These are phyloP conservation scores for Ogataea corticis DNA, from an alignment of 805 yeast species.

Conservation along the genomic window DNA sequence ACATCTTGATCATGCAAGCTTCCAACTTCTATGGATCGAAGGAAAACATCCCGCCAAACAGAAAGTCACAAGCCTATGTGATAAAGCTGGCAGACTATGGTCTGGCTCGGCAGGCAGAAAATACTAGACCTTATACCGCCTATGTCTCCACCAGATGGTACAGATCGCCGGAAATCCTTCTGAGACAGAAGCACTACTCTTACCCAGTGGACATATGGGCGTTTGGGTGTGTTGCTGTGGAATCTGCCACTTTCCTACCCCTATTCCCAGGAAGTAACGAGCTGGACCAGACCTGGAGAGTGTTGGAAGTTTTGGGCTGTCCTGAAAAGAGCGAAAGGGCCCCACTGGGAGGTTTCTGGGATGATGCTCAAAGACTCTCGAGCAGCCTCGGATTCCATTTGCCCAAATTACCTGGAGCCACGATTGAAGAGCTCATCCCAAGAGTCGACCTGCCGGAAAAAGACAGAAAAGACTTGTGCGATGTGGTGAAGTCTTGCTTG, in stretches of 20 bases:
- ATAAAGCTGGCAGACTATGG: slow-evolving; percentile 83
- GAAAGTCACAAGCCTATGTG: slow-evolving; percentile 48
- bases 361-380: slow-evolving; percentile 56
- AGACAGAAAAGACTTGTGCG: slow-evolving; percentile 42
- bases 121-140: slow-evolving; percentile 61
- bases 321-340: slow-evolving; percentile 45
- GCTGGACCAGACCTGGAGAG: slow-evolving; percentile 73
- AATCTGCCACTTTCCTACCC: slow-evolving; percentile 70
- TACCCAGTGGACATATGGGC: slow-evolving; percentile 85
- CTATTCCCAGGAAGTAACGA: slow-evolving; percentile 83
- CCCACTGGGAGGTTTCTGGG: slow-evolving; percentile 77
- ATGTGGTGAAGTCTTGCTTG: slow-evolving; percentile 50
- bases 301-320: slow-evolving; percentile 69
- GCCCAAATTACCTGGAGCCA: slow-evolving; percentile 55
- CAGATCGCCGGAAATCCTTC: slow-evolving; percentile 76
- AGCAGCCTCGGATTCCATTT: slow-evolving; percentile 53
- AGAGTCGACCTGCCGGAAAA: slow-evolving; percentile 40
- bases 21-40: slow-evolving; percentile 50
- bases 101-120: slow-evolving; percentile 60
- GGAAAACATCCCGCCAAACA: slow-evolving; percentile 41
- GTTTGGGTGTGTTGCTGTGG: slow-evolving; percentile 76
- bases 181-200: slow-evolving; percentile 62
- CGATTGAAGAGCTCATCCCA: slow-evolving; percentile 46
- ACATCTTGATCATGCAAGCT: slow-evolving; percentile 69
- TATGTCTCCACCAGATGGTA: slow-evolving; percentile 88